Conservation (phyloP, 257 asterid species). For the Ajuga chamaepitys region DNA sequence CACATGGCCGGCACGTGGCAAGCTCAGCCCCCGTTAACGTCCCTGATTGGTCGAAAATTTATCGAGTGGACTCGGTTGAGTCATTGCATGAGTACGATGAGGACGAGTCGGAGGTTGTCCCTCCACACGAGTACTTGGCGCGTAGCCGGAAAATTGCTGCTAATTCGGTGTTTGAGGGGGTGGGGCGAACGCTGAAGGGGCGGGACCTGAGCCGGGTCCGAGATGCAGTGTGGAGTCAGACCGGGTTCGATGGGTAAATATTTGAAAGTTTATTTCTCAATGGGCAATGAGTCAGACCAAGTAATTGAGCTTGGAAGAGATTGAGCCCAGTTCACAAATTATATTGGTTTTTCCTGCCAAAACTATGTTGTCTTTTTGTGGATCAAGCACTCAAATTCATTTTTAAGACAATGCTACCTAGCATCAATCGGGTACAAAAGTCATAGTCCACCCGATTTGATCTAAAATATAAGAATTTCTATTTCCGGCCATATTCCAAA, state of each 20-base stretch:
- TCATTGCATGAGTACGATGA: constrained; percentile 50
- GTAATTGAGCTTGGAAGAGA: constrained; percentile 7
- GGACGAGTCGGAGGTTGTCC: constrained; percentile 45
- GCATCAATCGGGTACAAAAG: no score
- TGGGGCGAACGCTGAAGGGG: constrained; percentile 83
- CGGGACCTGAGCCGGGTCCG: constrained; percentile 86
- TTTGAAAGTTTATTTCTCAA: neutral
- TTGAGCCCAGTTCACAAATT: constrained; percentile 10
- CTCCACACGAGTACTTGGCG: constrained; percentile 81
- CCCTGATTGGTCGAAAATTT: constrained; percentile 79
- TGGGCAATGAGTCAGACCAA: constrained; percentile 25
- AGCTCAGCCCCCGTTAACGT: constrained; percentile 71
- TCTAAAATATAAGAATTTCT: no score
- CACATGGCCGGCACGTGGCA: constrained; percentile 53
- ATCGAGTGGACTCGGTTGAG: constrained; percentile 61
- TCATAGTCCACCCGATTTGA: no score
- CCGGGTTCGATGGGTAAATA: constrained; percentile 69
- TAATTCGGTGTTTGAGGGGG: constrained; percentile 70
- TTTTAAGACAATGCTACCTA: neutral
- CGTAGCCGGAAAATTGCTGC: constrained; percentile 46
- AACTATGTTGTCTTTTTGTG: neutral
- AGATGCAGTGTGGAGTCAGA: constrained; percentile 93
- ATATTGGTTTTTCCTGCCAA: neutral
- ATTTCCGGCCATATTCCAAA: no score
- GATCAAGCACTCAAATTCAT: neutral